Evolutionary conservation across 1,284 basidiomycete genomes (phyloP).

Genomic region (Cutaneotrichosporon sp.): DNA sequence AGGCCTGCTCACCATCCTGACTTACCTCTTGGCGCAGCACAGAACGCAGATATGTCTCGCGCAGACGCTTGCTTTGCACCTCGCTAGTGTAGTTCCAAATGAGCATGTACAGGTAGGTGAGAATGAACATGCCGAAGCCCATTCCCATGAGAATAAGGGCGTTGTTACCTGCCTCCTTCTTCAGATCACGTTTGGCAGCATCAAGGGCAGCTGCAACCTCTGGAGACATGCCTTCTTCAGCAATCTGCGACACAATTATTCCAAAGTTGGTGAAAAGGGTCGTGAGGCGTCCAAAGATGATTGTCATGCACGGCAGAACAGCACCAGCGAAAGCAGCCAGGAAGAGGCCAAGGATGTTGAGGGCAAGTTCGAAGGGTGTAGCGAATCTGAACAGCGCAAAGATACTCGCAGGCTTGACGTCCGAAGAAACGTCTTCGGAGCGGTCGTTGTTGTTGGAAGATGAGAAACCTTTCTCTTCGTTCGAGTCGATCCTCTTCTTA

Average conservation of each 20-base stretch:
- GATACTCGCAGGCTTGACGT: slow-evolving; percentile 1
- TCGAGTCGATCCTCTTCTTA: no score
- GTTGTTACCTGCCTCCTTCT: slow-evolving; percentile 33
- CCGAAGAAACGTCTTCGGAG: no score
- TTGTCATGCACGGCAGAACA: slow-evolving; percentile 44
- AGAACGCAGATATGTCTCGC: slow-evolving; percentile 48
- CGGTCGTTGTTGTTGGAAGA: no score
- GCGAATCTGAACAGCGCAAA: slow-evolving; percentile 37
- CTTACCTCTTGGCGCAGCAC: slow-evolving; percentile 49
- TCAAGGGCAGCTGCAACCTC: slow-evolving; percentile 5
- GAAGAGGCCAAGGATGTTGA: slow-evolving; percentile 41
- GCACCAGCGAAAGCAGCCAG: slow-evolving; percentile 42
- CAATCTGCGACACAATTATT: slow-evolving; percentile 13
- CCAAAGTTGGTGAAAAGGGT: slow-evolving; percentile 42
- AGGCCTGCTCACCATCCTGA: slow-evolving; percentile 50
- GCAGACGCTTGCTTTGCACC: slow-evolving; percentile 70
- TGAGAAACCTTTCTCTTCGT: no score
- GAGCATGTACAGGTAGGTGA: slow-evolving; percentile 64
- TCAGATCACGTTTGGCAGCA: slow-evolving; percentile 27
- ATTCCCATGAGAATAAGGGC: slow-evolving; percentile 42
- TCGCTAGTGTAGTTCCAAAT: slow-evolving; percentile 87
- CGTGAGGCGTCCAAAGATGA: slow-evolving; percentile 47
- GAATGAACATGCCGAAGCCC: slow-evolving; percentile 54
- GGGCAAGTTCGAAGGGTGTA: slow-evolving; percentile 27
- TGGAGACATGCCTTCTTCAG: slow-evolving; percentile 2